phyloP scores from a whole-genome alignment of 2,329 filamentous ascomycete genomes.

The Colletotrichum karsti region DNA sequence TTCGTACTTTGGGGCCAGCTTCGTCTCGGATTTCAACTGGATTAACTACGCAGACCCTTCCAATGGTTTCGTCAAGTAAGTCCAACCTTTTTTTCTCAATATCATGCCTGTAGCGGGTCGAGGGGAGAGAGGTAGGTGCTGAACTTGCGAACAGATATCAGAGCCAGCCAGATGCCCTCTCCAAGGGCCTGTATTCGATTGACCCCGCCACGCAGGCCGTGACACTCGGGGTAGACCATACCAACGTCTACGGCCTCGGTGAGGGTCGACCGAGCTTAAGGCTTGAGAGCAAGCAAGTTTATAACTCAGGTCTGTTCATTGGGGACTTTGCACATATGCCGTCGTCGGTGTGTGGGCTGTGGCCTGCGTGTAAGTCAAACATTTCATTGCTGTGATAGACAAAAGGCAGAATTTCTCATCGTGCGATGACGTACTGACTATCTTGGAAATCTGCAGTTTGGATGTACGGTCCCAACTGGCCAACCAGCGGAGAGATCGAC shows the following conservation, averaged over 20 bases:
- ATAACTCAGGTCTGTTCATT: conserved; percentile 74
- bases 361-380: conserved; percentile 70
- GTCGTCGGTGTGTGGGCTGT: conserved; percentile 72
- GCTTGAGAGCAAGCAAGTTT: conserved; percentile 70
- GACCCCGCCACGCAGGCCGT: conserved; percentile 50
- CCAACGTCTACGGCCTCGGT: conserved; percentile 43
- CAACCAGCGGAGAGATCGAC: conserved; percentile 70
- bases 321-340: conserved; percentile 81
- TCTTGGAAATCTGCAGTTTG: conserved; percentile 48
- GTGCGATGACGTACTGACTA: neutral
- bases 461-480: conserved; percentile 67
- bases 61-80: conserved; percentile 73
- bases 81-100: conserved; percentile 30
- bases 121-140: neutral
- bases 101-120: neutral
- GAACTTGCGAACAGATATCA: conserved; percentile 47
- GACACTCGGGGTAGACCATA: conserved; percentile 54
- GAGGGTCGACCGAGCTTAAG: conserved; percentile 69
- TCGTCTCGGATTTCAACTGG: conserved; percentile 60
- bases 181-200: conserved; percentile 50
- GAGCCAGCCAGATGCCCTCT: conserved; percentile 47
- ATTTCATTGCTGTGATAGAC: neutral
- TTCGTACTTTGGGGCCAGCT: conserved; percentile 51
- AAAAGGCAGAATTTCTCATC: neutral
- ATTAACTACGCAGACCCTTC: conserved; percentile 66